A percentile compares a stretch with the other conserved stretches of the same genome.
These are phyloP conservation scores for Trichosanthes cucumerina DNA, from an alignment of 306 rosid species.

Conservation along the genomic window DNA sequence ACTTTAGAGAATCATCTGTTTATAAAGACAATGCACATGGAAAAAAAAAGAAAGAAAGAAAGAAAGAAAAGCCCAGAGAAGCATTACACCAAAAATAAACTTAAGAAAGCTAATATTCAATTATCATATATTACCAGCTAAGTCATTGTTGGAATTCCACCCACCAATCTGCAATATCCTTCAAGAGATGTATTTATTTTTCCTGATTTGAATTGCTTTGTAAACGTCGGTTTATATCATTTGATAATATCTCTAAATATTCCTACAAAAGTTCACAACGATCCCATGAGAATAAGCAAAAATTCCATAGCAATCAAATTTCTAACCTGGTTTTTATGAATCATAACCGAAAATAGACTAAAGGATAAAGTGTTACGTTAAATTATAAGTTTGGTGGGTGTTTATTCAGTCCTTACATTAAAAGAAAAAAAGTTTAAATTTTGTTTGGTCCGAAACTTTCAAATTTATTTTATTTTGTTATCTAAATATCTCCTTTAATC, in stretches of 20 bases:
- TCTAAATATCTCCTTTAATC: too few relatives aligned
- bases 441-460: too few relatives aligned
- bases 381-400: too few relatives aligned
- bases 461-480: too few relatives aligned
- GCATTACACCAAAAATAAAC: not conserved
- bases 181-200: not conserved
- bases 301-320: too few relatives aligned
- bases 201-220: conserved; percentile 30
- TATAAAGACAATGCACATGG: not conserved
- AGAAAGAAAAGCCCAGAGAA: not conserved
- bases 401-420: too few relatives aligned
- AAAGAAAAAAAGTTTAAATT: too few relatives aligned
- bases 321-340: too few relatives aligned
- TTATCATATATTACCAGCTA: not conserved
- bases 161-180: not conserved
- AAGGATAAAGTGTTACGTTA: too few relatives aligned
- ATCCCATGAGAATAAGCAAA: not conserved
- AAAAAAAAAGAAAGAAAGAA: not conserved
- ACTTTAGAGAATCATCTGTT: not conserved
- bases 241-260: conserved; percentile 50
- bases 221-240: conserved; percentile 35
- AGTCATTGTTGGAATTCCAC: not conserved
- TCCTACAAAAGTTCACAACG: conserved; percentile 37
- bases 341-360: too few relatives aligned
- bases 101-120: not conserved